These are phyloP conservation scores for Aspergillus sclerotialis DNA, from an alignment of 2,329 filamentous ascomycete species.

Conservation along the genomic window DNA sequence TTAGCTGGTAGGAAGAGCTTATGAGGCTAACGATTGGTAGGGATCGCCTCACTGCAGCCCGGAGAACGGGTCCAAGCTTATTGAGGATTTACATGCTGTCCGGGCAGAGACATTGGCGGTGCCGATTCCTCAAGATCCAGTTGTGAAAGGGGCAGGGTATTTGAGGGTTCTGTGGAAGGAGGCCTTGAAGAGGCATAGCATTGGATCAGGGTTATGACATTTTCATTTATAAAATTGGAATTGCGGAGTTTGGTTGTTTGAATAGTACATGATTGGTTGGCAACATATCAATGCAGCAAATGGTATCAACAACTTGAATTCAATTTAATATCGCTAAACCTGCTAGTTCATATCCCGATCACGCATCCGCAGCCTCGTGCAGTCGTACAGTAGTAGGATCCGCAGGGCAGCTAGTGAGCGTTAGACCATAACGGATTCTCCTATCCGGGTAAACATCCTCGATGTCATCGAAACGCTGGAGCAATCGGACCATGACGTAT, in stretches of 20 bases:
- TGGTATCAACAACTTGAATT: no score
- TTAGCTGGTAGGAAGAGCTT: neutral
- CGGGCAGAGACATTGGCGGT: slow-evolving; percentile 10
- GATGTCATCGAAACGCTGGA: slow-evolving; percentile 63
- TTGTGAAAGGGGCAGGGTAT: slow-evolving; percentile 13
- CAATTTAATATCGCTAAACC: no score
- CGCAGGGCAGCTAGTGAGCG: slow-evolving; percentile 19
- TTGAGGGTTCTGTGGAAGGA: slow-evolving; percentile 13
- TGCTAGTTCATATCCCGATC: neutral
- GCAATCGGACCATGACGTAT: slow-evolving; percentile 64
- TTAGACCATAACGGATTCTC: slow-evolving; percentile 15
- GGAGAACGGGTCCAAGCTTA: slow-evolving; percentile 13
- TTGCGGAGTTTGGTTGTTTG: no score
- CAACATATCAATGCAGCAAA: no score
- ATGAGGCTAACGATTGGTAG: slow-evolving; percentile 5
- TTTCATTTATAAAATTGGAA: no score
- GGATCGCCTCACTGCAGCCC: slow-evolving; percentile 14
- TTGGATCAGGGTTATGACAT: no score
- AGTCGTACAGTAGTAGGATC: slow-evolving; percentile 25
- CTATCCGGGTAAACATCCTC: slow-evolving; percentile 29
- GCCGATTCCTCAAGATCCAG: slow-evolving; percentile 15
- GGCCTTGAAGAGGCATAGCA: slow-evolving; percentile 1
- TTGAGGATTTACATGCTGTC: slow-evolving; percentile 8
- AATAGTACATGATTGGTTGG: no score
- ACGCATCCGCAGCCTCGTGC: slow-evolving; percentile 18